Base-by-base conservation (phyloP, 2,329 filamentous ascomycete genomes). In the Talaromyces sp. region DNA sequence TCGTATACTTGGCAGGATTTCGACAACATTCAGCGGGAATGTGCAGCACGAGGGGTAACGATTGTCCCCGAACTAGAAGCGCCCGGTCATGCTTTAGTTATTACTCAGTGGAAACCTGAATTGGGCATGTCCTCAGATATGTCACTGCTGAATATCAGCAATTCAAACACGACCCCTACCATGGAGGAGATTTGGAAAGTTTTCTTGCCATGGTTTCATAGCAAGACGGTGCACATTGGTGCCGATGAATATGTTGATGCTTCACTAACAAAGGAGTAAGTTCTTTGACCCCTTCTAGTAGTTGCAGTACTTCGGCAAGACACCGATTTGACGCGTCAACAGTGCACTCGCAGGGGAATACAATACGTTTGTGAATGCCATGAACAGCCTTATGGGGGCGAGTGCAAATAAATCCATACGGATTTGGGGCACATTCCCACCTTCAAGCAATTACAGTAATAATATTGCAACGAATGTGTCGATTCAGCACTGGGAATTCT, bases 11-110 rank as follows among this genome's bases (percentile, higher is more conserved):
- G 76, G 16, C 70, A 74, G 0, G 78, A 83, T 24, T 85, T 85
- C 67, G 81, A 84, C 9, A 70, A 78, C 0, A 79, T 87, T 9
- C 84, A 87, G 67, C 69, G 70, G 0, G 72, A 76, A 41, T 87
- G 85, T 65, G 84, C 80, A 0, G 72, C 76, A 0, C 78, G 84
- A 10, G 85, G 85, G 3, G 83, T 87, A 2, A 85, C 84, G 2
- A 74, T 87, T 10, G 76, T 86, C 8, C 84, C 85, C 0, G 85
- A 87, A 70, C 84, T 87, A 33, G 85, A 87, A 70, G 78, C 83
- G 0, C 85, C 85, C 0, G 85, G 84, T 0, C 85, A 87, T 65
- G 80, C 83, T 0, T 72, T 87, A 1, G 80, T 81, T 8, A 82
- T 86, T 45, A 80, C 81, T 5, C 83, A 86, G 67, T 87, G 85